These are phyloP conservation scores for Vaccinium corymbosum DNA, from an alignment of 148 eudicot genomes.

Conservation along the genomic window DNA sequence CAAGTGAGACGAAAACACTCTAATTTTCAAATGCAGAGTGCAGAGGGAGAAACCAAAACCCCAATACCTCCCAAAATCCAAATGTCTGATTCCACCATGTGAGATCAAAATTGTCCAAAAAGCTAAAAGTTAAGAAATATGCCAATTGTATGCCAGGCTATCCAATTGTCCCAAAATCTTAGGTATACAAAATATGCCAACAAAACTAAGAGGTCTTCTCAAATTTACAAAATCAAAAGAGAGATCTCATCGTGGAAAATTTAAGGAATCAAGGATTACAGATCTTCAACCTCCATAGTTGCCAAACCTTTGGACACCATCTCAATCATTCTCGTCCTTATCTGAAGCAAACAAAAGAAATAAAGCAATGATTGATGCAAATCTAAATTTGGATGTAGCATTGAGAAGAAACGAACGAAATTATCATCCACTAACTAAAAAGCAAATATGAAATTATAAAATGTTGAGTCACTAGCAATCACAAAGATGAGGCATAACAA, in stretches of 20 bases:
- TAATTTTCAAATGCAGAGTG: neutral
- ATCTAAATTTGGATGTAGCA: neutral
- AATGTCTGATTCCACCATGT: neutral
- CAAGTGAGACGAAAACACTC: neutral
- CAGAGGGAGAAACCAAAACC: neutral
- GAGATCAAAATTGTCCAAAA: neutral
- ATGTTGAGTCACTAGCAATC: neutral
- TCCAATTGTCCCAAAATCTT: neutral
- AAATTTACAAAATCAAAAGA: neutral
- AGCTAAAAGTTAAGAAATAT: neutral
- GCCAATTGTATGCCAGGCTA: neutral
- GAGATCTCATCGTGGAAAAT: neutral
- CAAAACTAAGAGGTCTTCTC: neutral
- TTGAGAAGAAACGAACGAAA: neutral
- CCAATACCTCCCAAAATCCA: neutral
- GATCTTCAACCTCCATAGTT: conserved; percentile 66
- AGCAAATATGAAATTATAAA: neutral
- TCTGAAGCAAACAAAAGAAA: conserved; percentile 33
- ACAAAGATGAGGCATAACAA: neutral
- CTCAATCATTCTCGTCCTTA: conserved; percentile 88
- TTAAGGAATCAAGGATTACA: conserved; percentile 6
- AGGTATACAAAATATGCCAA: neutral
- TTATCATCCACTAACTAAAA: neutral
- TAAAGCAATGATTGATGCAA: neutral
- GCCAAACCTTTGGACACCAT: conserved; percentile 84